Evolutionary conservation across 805 yeast genomes (phyloP), one percentile per base, ranked within the genome.

Genomic region (Kluyveromyces lactis): DNA sequence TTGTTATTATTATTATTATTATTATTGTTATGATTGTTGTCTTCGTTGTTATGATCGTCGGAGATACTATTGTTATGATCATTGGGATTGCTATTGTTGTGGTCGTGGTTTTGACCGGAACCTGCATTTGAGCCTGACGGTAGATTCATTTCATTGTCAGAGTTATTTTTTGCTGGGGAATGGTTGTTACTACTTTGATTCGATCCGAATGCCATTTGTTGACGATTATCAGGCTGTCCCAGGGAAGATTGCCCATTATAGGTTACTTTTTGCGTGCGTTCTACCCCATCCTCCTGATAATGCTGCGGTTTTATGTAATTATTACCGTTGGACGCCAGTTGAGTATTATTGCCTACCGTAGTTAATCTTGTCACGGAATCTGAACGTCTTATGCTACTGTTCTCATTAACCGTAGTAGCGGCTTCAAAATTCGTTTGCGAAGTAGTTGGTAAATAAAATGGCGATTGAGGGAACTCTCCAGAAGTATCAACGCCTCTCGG

Each of bases 401-500:
- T 37, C 24, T 43, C 46, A 27, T 37, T 34, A 10, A 39, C 46
- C 7, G 33, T 33, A 7, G 38, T 34, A 2, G 46, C 46, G 12
- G 42, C 43, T 12, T 37, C 43, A 19, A 40, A 27, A 27, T 44
- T 46, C 15, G 45, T 31, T 26, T 39, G 37, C 13, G 42, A 42
- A 2, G 50, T 45, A 7, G 47, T 40, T 7, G 43, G 42, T 28
- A 45, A 31, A 29, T 43, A 42, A 18, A 32, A 43, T 2, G 53
- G 53, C 12, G 54, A 50, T 11, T 33, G 42, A 6, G 46, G 42
- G 16, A 40, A 27, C 24, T 45, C 44, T 6, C 39, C 42, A 13
- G 49, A 29, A 26, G 16, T 27, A 12, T 23, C 30, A 12, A 15
- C 19, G 30, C 30, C 30, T 13, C 37, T 24, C 30, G 48, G 38